phyloP scores from a whole-genome alignment of 108 stramenopile species.

The Fragilariopsis cylindrus region DNA sequence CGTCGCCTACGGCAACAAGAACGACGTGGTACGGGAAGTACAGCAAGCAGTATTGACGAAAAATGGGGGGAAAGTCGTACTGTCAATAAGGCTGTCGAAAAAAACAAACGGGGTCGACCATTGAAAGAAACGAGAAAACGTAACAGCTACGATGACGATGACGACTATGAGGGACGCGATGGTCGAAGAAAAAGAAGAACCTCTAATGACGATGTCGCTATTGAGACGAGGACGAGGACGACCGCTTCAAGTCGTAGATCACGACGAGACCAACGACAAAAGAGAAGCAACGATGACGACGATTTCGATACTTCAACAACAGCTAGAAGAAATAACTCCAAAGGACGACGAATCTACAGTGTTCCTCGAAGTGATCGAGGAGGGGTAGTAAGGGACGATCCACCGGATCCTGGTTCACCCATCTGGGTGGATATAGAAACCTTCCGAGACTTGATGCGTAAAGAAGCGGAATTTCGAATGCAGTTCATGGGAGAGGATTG shows the following conservation, averaged over 20 bases:
- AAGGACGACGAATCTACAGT: conserved; percentile 16
- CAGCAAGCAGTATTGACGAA: neutral
- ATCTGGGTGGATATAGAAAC: conserved; percentile 81
- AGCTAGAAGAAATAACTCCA: too few relatives aligned
- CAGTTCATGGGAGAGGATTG: conserved; percentile 62
- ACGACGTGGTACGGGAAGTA: neutral
- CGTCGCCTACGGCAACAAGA: neutral
- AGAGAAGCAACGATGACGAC: neutral
- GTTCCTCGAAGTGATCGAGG: neutral
- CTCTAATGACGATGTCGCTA: too few relatives aligned
- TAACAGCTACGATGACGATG: too few relatives aligned
- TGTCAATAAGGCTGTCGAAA: neutral
- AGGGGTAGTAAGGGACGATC: conserved; percentile 20
- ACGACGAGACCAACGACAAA: neutral
- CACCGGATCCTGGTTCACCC: conserved; percentile 50
- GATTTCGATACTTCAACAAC: neutral
- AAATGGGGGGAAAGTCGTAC: neutral
- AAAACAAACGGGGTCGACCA: neutral
- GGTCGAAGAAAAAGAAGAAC: too few relatives aligned
- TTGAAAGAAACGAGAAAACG: too few relatives aligned
- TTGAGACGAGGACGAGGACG: too few relatives aligned
- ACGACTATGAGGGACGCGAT: too few relatives aligned
- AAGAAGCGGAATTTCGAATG: conserved; percentile 66
- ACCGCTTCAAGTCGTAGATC: neutral
- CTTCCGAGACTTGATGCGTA: conserved; percentile 65